phyloP scores from a whole-genome alignment of 164 flowering plant species.

The Magnolia officinalis region DNA sequence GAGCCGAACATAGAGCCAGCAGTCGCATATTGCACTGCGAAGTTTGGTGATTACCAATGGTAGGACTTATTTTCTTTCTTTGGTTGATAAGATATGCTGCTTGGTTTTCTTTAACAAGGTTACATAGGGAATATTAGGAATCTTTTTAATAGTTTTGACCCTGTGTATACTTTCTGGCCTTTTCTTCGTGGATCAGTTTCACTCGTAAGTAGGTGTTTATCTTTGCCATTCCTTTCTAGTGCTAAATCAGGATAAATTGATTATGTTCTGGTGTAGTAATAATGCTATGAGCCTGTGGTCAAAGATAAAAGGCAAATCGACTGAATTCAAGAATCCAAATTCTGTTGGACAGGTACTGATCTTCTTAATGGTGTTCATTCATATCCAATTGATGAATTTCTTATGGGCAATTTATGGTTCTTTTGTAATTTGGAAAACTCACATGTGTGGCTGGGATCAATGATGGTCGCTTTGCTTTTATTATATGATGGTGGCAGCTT shows the following conservation, averaged over 20 bases:
- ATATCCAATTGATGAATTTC: background rate
- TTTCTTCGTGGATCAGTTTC: background rate
- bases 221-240: background rate
- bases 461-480: background rate
- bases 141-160: background rate
- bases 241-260: background rate
- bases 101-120: background rate
- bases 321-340: slow-evolving; percentile 57
- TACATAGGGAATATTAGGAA: background rate
- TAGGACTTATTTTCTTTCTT: slow-evolving; percentile 13
- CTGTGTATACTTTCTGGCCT: background rate
- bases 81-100: background rate
- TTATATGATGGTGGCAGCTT: background rate
- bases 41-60: slow-evolving; percentile 92
- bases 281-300: slow-evolving; percentile 89
- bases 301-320: slow-evolving; percentile 56
- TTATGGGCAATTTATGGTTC: background rate
- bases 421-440: background rate
- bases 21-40: slow-evolving; percentile 56
- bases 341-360: slow-evolving; percentile 70
- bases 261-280: slow-evolving; percentile 45
- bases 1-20: slow-evolving; percentile 54
- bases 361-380: background rate
- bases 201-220: background rate
- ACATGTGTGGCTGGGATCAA: background rate